phyloP scores from a whole-genome alignment of 345 rosid genomes.

The Erucastrum elatum region DNA sequence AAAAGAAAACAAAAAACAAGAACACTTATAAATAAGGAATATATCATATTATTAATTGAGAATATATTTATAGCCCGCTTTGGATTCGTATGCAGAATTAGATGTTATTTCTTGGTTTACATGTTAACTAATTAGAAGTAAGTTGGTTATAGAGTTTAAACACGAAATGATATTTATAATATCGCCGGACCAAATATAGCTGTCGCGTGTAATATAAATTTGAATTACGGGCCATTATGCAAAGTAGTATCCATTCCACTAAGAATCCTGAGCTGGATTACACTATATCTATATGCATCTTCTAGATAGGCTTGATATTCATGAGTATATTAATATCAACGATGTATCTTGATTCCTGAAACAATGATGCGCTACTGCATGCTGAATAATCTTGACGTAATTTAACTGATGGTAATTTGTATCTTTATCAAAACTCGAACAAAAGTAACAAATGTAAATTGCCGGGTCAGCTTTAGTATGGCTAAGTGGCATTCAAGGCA shows the following conservation, averaged over 20 bases:
- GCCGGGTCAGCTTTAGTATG: too few relatives aligned
- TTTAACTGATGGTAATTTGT: neutral
- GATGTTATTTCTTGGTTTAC: too few relatives aligned
- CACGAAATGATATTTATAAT: neutral
- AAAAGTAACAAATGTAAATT: too few relatives aligned
- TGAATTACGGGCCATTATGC: neutral
- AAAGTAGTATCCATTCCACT: neutral
- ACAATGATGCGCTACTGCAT: neutral
- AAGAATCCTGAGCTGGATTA: neutral
- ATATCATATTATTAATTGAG: too few relatives aligned
- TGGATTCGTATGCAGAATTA: neutral
- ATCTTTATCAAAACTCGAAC: neutral
- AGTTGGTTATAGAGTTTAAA: neutral
- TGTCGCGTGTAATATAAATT: neutral
- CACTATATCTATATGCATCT: neutral
- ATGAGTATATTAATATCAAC: neutral
- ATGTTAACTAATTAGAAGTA: neutral
- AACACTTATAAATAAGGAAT: neutral
- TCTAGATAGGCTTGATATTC: neutral
- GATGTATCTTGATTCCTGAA: neutral
- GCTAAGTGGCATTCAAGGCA: too few relatives aligned
- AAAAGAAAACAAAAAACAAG: neutral
- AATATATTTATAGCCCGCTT: neutral
- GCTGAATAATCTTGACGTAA: neutral
- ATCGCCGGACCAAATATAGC: neutral